Evolutionary conservation across 345 rosid genomes (phyloP), one percentile per base, ranked within the genome.

Genomic region (Physaria fendleri): DNA sequence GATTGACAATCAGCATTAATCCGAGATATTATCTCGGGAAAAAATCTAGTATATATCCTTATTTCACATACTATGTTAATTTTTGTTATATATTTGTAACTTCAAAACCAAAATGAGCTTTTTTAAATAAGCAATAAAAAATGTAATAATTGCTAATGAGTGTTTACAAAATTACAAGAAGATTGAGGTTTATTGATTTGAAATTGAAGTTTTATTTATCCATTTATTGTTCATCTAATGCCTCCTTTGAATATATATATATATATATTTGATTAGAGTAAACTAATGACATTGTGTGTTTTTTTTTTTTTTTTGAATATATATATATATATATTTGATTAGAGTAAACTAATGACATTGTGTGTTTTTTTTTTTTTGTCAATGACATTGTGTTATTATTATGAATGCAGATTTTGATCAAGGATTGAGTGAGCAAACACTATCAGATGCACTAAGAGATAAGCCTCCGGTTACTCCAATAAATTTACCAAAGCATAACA

Each of bases 371-470:
- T n/a, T n/a, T n/a, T n/a, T n/a, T n/a, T n/a, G n/a, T 38, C 43
- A 24, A 10, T 35, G n/a, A 44, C 17, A 18, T 8, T 6, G 8
- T 3, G 17, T 35, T 18, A 1, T 39, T 35, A 44, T 56, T 28
- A 21, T 28, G 17, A 32, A n/a, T 59, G 63, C 41, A 69, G 69
- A 69, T 30, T 62, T 69, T 69, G 69, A 70, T 62, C 52, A 22
- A 47, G 64, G 52, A 23, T 69, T 59, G 3, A 69, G 68, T 24
- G 39, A 63, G 14, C 59, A 53, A 37, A 14, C 60, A 48, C 20
- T 56, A 62, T 55, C 59, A 4, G 65, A 70, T 24, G 33, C 65
- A 41, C 6, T 14, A 6, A 41, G 59, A 62, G 69, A 70, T 16
- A 0, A 24, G 33, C 64, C 41, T 47, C 54, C 60, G 9, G 3